phyloP scores from a whole-genome alignment of 257 asterid species.

The Scutellaria galericulata region DNA sequence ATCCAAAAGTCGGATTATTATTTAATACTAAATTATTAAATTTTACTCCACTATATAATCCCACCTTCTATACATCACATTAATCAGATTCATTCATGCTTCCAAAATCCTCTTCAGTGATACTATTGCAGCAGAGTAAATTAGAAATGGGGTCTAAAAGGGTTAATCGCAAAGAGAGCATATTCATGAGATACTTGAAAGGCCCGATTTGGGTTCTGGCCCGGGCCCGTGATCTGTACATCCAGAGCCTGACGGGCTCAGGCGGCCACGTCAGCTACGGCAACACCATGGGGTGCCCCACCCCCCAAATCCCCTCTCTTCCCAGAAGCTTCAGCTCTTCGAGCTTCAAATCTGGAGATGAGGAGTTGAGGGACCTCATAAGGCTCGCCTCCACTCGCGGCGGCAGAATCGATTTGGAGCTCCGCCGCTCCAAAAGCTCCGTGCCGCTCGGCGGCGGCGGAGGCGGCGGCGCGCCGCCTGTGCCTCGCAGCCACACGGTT shows the following conservation, averaged over 20 bases:
- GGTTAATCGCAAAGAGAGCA: conserved; percentile 28
- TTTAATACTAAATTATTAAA: not conserved
- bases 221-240: conserved; percentile 51
- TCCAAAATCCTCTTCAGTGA: not conserved
- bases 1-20: conserved; percentile 3
- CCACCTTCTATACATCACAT: not conserved
- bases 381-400: conserved; percentile 46
- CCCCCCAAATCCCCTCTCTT: conserved; percentile 28
- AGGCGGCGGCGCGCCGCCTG: not conserved
- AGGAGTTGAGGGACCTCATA: conserved; percentile 48
- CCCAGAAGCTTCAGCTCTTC: conserved; percentile 41
- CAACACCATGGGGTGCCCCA: conserved; percentile 42
- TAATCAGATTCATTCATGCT: not conserved
- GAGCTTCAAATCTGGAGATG: conserved; percentile 21
- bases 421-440: conserved; percentile 36
- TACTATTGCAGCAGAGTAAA: not conserved
- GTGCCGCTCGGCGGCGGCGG: conserved; percentile 1
- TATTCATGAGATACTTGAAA: conserved; percentile 33
- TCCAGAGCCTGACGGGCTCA: conserved; percentile 41
- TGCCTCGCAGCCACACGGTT: conserved; percentile 53
- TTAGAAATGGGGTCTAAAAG: conserved; percentile 23
- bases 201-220: conserved; percentile 44
- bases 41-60: conserved; percentile 9
- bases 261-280: conserved; percentile 45
- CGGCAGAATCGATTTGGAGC: conserved; percentile 25